These are phyloP conservation scores for Lithohypha guttulata DNA, from an alignment of 2,329 filamentous ascomycete species.

Conservation along the genomic window DNA sequence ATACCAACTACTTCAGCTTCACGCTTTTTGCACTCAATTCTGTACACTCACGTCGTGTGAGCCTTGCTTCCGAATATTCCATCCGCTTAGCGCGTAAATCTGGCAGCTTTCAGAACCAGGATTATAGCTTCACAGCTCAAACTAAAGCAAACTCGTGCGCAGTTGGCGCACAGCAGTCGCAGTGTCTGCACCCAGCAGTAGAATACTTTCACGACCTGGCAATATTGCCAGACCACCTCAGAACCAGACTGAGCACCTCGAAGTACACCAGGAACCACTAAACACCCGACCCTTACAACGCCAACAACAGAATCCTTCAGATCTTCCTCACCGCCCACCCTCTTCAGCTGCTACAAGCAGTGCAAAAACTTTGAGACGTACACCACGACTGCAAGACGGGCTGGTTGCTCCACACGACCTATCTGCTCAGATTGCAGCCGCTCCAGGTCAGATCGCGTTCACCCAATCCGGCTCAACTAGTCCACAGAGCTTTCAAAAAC, in stretches of 20 bases:
- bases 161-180: conserved; percentile 16
- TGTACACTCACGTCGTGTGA: neutral
- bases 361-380: conserved; percentile 43
- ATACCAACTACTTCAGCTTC: conserved; percentile 1
- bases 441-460: conserved; percentile 12
- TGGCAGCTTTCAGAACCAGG: neutral
- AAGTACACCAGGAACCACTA: conserved; percentile 42
- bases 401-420: conserved; percentile 24
- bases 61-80: neutral
- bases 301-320: conserved; percentile 19
- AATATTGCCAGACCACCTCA: conserved; percentile 28
- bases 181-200: conserved; percentile 9
- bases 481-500: conserved; percentile 26
- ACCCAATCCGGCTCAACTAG: conserved; percentile 21
- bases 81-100: neutral
- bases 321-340: conserved; percentile 19
- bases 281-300: conserved; percentile 17
- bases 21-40: neutral
- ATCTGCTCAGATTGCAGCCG: conserved; percentile 20
- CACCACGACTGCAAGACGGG: conserved; percentile 39
- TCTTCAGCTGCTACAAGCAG: conserved; percentile 44
- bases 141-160: conserved; percentile 10
- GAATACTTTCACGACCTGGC: conserved; percentile 16
- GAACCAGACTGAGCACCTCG: conserved; percentile 39
- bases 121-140: neutral